Conservation (phyloP, 441 rosid genomes). For the Mallotus japonicus region DNA sequence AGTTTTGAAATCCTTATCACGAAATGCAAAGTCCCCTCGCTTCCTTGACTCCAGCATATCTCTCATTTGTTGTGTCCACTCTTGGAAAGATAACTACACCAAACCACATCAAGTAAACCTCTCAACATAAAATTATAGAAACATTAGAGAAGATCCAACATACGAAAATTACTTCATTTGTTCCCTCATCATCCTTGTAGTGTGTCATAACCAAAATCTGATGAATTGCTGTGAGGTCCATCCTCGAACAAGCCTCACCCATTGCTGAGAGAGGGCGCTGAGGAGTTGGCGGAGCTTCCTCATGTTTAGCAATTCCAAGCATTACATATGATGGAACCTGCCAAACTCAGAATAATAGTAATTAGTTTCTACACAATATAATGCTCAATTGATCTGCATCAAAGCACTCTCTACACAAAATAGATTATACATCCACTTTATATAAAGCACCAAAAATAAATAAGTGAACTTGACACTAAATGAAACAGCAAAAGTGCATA, state of each 20-base stretch:
- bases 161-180: slow-evolving; percentile 56
- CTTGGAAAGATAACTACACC: slow-evolving; percentile 83
- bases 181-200: slow-evolving; percentile 88
- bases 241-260: slow-evolving; percentile 81
- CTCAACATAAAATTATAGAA: slow-evolving; percentile 14
- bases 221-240: slow-evolving; percentile 92
- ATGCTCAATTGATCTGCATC: neutral
- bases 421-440: neutral
- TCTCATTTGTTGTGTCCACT: slow-evolving; percentile 93
- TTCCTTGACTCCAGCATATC: slow-evolving; percentile 89
- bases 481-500: neutral
- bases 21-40: slow-evolving; percentile 78
- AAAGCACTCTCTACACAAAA: neutral
- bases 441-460: neutral
- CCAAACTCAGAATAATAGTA: slow-evolving; percentile 19
- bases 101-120: slow-evolving; percentile 15
- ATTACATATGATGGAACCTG: slow-evolving; percentile 74
- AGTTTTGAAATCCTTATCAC: slow-evolving; percentile 70
- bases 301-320: slow-evolving; percentile 79
- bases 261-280: slow-evolving; percentile 80
- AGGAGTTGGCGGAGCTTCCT: slow-evolving; percentile 78
- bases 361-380: slow-evolving; percentile 11
- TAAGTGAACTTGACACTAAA: neutral
- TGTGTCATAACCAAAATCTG: slow-evolving; percentile 73
- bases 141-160: neutral